These are phyloP conservation scores for Iris pallida DNA, from an alignment of 116 monocot species.

Conservation along the genomic window DNA sequence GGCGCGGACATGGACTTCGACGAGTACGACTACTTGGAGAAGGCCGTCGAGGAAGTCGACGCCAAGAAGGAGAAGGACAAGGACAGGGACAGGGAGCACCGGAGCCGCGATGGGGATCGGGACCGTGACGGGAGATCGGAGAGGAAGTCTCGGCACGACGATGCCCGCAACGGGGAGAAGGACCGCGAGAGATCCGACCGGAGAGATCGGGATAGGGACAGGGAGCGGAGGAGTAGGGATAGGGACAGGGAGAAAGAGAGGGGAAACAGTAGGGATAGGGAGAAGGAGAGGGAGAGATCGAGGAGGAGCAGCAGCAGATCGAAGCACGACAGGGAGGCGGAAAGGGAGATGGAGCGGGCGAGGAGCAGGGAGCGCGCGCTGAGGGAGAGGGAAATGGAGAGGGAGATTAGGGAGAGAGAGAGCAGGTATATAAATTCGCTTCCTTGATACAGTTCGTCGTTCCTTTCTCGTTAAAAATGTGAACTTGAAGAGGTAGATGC, in stretches of 20 bases:
- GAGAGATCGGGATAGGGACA: constrained; percentile 14
- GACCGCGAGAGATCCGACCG: constrained; percentile 1
- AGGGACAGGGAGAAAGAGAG: constrained; percentile 26
- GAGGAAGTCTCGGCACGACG: constrained; percentile 2
- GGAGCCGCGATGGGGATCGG: constrained; percentile 10
- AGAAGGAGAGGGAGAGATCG: constrained; percentile 18
- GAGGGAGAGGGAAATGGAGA: constrained; percentile 34
- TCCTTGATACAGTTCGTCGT: not conserved
- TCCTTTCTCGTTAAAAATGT: too few relatives aligned
- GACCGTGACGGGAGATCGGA: constrained; percentile 10
- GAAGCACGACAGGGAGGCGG: constrained; percentile 32
- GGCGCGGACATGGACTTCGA: constrained; percentile 22
- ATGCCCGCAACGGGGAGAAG: not conserved
- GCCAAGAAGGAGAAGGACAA: not conserved
- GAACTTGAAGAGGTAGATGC: too few relatives aligned
- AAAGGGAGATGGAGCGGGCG: constrained; percentile 35
- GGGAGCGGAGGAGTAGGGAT: constrained; percentile 28
- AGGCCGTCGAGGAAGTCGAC: constrained; percentile 16
- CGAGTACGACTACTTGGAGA: constrained; percentile 34
- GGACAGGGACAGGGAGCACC: constrained; percentile 11
- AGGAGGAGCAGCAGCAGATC: constrained; percentile 42
- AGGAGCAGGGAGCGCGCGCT: constrained; percentile 30
- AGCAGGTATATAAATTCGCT: constrained; percentile 25
- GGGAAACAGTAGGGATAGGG: constrained; percentile 9
- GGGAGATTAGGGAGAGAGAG: constrained; percentile 38